Evolutionary conservation across 23 red algal genomes (phyloP), one percentile per base, ranked within the genome.

Genomic region (Gracilaria gracilis): DNA sequence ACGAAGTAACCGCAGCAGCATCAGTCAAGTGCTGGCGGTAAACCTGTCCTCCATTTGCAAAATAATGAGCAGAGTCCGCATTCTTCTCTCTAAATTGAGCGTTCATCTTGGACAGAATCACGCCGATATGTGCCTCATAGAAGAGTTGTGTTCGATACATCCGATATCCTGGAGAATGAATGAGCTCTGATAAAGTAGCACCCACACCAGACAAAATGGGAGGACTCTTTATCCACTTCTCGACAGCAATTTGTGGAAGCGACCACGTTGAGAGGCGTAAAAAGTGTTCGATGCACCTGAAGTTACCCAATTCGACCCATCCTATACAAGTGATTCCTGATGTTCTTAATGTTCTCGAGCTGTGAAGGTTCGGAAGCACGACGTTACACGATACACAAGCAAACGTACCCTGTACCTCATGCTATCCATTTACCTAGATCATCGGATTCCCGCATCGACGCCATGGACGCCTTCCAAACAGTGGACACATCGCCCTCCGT

Each of bases 231-330:
- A 89, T 50, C 94, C 88, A 96, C 37, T 82, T 57, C 57, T 51
- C 38, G 50, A 66, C 67, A 11, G 17, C 42, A 35, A 96, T 80
- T 0, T 34, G 39, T 32, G 94, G 94, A 15, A 96, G 78, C 0
- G 81, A 84, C 81, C 79, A 96, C 33, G 70, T 62, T 36, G 93
- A 61, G 38, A 57, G 73, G 17, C 75, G 79, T 27, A 96, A 67
- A 31, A 96, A 88, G 36, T 78, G 29, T 32, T 69, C 61, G n/a
- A 71, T 66, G 12, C 61, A 71, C 54, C 93, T 71, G 38, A 92
- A 96, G 75, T 93, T 93, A 75, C 94, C 90, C 29, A 67, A 77
- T 82, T 96, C 94, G 49, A 96, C 94, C 94, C 94, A 93, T 20
- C 94, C 87, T 21, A 92, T 86, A 23, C 61, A 53, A 36, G 79